Evolutionary conservation across 73 alveolate species (phyloP).

Genomic region (Paramecium pentaurelia): DNA sequence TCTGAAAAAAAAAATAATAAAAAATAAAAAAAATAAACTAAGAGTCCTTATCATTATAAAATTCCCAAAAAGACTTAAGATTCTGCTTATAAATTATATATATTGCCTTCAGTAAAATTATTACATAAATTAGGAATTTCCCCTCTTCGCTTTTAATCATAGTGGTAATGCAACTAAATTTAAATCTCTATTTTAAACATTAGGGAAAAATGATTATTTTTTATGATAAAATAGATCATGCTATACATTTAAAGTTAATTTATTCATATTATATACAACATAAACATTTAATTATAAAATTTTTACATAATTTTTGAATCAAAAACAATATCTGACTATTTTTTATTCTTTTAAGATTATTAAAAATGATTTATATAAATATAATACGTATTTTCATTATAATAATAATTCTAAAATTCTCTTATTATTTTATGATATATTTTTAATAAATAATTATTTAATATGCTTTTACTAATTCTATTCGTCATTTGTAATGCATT

Average conservation of each 20-base stretch:
- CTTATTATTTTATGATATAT: not conserved
- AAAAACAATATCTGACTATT: not conserved
- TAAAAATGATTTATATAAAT: not conserved
- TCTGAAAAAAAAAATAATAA: not conserved
- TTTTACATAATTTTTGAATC: too few species aligned
- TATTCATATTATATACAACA: not conserved
- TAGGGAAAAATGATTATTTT: too few species aligned
- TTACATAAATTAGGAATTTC: not conserved
- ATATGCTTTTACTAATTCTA: not conserved
- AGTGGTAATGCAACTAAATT: not conserved
- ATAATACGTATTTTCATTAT: too few species aligned
- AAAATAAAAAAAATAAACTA: not conserved
- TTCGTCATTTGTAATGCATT: not conserved
- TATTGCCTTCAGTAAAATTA: not conserved
- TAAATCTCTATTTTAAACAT: not conserved
- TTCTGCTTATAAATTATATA: not conserved
- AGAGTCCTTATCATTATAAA: not conserved
- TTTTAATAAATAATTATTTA: not conserved
- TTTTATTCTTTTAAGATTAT: not conserved
- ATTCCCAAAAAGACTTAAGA: not conserved
- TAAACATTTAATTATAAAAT: not conserved
- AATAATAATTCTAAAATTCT: not conserved
- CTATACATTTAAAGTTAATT: not conserved
- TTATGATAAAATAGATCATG: not conserved
- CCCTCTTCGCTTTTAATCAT: not conserved